Base-by-base conservation (phyloP, 352 stramenopile genomes). In the Phytophthora europaea region DNA sequence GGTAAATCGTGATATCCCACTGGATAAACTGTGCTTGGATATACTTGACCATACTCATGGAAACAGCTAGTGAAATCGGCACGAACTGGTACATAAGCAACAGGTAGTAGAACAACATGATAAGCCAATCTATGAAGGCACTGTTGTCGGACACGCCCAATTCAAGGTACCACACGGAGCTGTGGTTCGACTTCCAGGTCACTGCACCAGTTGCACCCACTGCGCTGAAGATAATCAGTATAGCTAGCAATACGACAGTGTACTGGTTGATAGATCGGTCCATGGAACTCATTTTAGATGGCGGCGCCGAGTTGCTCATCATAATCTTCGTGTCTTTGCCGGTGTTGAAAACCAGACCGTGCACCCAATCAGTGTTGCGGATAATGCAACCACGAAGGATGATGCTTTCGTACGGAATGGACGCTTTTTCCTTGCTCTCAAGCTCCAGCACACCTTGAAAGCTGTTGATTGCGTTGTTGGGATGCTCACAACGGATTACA, bases 31-130 rank as follows among this genome's bases (percentile, higher is more conserved):
- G 86, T 31, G 95, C 91, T 73, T 99, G 95, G 48, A 97, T 79
- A 66, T 99, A 98, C 62, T 98, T 99, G 52, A 98, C 92, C 61
- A 99, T 94, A 70, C 97, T 97, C 73, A 99, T 97, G 9, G 96
- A 99, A 4, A 99, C 97, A 69, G 98, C 99, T 18, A 99, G 86
- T 60, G 94, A 99, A 67, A 99, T 94, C 10, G 98, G 98, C 9
- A 99, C 91, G 73, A 99, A 99, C 71, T 99, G 96, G 80, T 95
- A 98, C 84, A 98, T 97, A 58, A 99, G 84, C 18, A 99, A 90
- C 28, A 99, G 79, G 75, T 98, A 99, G 65, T 94, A 94, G 34
- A 98, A 94, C 22, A 98, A 79, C 75, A 98, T 93, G 26, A 86
- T 81, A 20, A 98, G 79, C 80, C 87, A 95, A 60, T 93, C 83